Base-by-base conservation (phyloP, 192 early-diverging fungal species). In the Coemansia sp. region DNA sequence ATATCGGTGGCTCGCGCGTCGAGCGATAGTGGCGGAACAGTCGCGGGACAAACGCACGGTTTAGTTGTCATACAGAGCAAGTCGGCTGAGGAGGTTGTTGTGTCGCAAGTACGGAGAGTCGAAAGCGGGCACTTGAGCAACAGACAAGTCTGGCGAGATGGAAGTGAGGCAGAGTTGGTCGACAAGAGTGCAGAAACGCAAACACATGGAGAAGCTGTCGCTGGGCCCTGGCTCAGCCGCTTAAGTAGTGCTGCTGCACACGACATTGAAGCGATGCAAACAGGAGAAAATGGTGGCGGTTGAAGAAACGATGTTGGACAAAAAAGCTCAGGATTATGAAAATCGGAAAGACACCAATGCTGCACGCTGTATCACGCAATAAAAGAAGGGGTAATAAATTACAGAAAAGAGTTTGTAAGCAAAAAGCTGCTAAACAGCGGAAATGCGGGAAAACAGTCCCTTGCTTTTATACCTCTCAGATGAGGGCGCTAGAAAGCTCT, bases 111-210 rank as follows among this genome's bases (percentile, higher is more conserved):
- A 12, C 39, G 38, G 14, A 45, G 21, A 11, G 57, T 45, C 38
- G 57, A 58, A 5, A 58, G 57, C 37, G 14, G 32, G 56, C 56
- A 57, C 53, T 29, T 15, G 5, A 25, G 53, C 53, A 29, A 29
- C 53, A 27, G 23, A 4, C 53, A 55, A 29, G 25, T 27, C 22
- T 25, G 29, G 27, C 53, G 53, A 5, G 53, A 12, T 29, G 53
- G 53, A 4, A n/a, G 41, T 5, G 41, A n/a, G 14, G 3, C 14
- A 43, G 41, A 43, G 10, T 12, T 22, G 6, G 53, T 29, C 4
- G 53, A 5, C n/a, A 37, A 56, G 37, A 38, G 32, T n/a, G 29
- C 22, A 11, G 32, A 54, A 22, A 6, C 27, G 53, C 27, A 56
- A 19, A 14, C 19, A 56, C 55, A 56, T 32, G 29, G 21, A 14